phyloP scores from a whole-genome alignment of 2,329 filamentous ascomycete genomes.

The Venturia aucupariae region DNA sequence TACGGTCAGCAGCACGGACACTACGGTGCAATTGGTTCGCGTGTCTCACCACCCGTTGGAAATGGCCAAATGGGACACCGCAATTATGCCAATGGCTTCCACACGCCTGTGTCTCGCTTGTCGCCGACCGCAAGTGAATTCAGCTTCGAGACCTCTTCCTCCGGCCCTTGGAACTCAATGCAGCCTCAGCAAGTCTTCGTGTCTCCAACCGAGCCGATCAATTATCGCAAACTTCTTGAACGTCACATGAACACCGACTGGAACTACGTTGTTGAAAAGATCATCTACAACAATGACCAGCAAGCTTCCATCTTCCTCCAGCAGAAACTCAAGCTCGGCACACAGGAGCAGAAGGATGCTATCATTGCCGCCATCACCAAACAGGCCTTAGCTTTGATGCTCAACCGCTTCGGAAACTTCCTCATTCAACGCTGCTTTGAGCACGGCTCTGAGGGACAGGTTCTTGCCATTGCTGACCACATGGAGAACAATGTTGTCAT shows the following conservation, averaged over 20 bases:
- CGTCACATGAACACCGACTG: slow-evolving; percentile 96
- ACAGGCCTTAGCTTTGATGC: slow-evolving; percentile 91
- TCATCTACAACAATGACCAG: slow-evolving; percentile 97
- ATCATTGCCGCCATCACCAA: slow-evolving; percentile 95
- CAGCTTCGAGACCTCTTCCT: slow-evolving; percentile 1
- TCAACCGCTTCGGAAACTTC: slow-evolving; percentile 98
- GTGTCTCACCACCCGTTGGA: background rate
- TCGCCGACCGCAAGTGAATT: slow-evolving; percentile 12
- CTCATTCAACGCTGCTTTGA: slow-evolving; percentile 98
- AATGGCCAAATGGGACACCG: slow-evolving; percentile 2
- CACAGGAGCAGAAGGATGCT: slow-evolving; percentile 88
- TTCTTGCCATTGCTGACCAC: slow-evolving; percentile 86
- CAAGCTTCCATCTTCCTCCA: slow-evolving; percentile 98
- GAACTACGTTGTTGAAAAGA: slow-evolving; percentile 99
- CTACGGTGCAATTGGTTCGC: background rate
- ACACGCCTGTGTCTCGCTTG: slow-evolving; percentile 5
- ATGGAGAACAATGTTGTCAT: slow-evolving; percentile 91
- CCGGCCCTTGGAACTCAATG: slow-evolving; percentile 12
- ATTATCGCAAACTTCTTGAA: slow-evolving; percentile 90
- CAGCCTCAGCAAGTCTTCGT: slow-evolving; percentile 3
- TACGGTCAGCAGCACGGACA: background rate
- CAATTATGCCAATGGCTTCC: background rate
- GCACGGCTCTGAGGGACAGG: slow-evolving; percentile 88
- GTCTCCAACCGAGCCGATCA: slow-evolving; percentile 73
- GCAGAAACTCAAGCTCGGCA: slow-evolving; percentile 96